Evolutionary conservation across 1,284 basidiomycete genomes (phyloP).

Genomic region (Amylostereum areolatum): DNA sequence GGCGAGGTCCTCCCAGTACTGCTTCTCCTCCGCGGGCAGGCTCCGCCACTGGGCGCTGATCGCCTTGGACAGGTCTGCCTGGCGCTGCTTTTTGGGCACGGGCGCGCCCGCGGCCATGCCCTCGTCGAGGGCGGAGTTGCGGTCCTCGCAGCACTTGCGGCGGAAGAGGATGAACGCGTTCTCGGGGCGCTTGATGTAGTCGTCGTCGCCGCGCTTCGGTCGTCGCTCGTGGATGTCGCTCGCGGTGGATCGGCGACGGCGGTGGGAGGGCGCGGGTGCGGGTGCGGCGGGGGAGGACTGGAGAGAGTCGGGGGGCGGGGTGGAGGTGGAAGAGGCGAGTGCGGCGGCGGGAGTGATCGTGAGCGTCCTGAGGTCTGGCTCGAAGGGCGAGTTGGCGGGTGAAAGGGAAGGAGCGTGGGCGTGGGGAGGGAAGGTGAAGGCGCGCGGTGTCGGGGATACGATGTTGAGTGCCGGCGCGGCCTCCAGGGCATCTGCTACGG

Average conservation of each 20-base stretch:
- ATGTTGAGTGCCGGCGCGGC: conserved; percentile 53
- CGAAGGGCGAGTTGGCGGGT: conserved; percentile 61
- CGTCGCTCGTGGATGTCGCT: conserved; percentile 60
- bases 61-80: conserved; percentile 64
- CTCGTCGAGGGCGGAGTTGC: conserved; percentile 40
- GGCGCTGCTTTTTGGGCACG: conserved; percentile 44
- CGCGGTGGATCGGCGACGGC: conserved; percentile 55
- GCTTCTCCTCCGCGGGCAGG: conserved; percentile 51
- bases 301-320: conserved; percentile 27
- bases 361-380: conserved; percentile 55
- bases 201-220: conserved; percentile 72
- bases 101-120: conserved; percentile 28
- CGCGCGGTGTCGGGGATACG: conserved; percentile 71
- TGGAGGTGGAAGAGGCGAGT: conserved; percentile 36
- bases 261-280: conserved; percentile 32
- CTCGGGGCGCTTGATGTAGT: conserved; percentile 76
- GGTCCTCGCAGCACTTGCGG: conserved; percentile 67
- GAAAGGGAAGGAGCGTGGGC: conserved; percentile 61
- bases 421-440: conserved; percentile 62
- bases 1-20: conserved; percentile 57
- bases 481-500: conserved; percentile 46
- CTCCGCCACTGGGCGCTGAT: conserved; percentile 74
- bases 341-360: conserved; percentile 37
- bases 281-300: conserved; percentile 20
- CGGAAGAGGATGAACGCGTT: conserved; percentile 80